Base-by-base conservation (phyloP, 2,329 filamentous ascomycete genomes). In the Madurella fahalii region DNA sequence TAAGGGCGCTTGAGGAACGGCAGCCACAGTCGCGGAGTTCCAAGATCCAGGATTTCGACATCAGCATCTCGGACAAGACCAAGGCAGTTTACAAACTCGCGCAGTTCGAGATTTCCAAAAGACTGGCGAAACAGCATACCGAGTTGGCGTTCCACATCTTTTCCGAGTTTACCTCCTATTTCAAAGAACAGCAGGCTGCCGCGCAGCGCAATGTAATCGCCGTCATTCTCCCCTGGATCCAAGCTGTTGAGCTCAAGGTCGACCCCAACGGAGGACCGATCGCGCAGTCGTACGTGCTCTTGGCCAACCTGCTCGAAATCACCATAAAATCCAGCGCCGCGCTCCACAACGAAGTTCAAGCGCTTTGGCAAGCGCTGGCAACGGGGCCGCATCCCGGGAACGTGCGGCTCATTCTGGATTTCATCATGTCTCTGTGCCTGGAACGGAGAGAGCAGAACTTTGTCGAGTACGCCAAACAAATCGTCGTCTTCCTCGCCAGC, bases 11-110 rank as follows among this genome's bases (percentile, higher is more conserved):
- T 1, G 94, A 97, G 70, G 85, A 91, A 61, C 83, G 90, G 20
- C 89, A 94, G 61, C 83, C 86, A 60, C 87, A 69, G 52, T 72
- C 73, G 2, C 77, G 89, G 61, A 94, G 84, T 60, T 96, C 93
- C 1, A 95, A 95, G 67, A 84, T 99, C 7, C 90, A 96, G 67
- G 94, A 99, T 68, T 95, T 96, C 56, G 94, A 99, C 65, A 97
- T 99, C 64, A 96, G 92, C 68, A 94, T 99, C 54, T 95, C 93
- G 0, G 95, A 99, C 72, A 97, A 96, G 72, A 99, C 95, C 0
- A 95, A 95, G 61, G 92, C 93, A 0, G 93, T 99, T 2, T 99
- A 97, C 73, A 99, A 99, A 72, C 78, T 95, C 43, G 94, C 95
- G 0, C 94, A 99, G 67, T 97, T 96, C 61, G 93, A 97, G 67